A percentile compares a stretch with the other conserved stretches of the same genome.
These are phyloP conservation scores for Aphanoascus verrucosus DNA, from an alignment of 2,329 filamentous ascomycete genomes.

Conservation along the genomic window DNA sequence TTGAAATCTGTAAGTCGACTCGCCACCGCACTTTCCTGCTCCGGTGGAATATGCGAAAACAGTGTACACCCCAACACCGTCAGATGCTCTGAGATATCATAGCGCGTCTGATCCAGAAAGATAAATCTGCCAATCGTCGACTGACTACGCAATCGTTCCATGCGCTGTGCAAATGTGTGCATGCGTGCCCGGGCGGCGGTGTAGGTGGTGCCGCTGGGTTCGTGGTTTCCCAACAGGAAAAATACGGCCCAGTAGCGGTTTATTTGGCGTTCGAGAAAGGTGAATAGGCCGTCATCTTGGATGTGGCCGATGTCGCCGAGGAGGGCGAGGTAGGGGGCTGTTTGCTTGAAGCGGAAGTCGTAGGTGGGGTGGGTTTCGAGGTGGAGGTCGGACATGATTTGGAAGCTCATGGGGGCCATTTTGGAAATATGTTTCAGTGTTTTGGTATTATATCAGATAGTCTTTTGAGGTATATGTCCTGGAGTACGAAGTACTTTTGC, in stretches of 20 bases:
- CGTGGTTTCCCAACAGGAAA: slow-evolving; percentile 48
- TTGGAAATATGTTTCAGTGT: no score
- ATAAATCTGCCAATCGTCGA: slow-evolving; percentile 22
- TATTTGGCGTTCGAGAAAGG: slow-evolving; percentile 42
- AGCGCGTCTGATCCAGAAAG: slow-evolving; percentile 28
- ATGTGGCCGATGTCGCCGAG: slow-evolving; percentile 47
- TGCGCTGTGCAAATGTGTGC: slow-evolving; percentile 14
- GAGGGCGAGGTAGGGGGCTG: slow-evolving; percentile 44
- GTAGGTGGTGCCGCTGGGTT: slow-evolving; percentile 37
- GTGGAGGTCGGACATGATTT: slow-evolving; percentile 50
- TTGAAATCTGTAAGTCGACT: slow-evolving; percentile 40
- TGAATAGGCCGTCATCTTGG: slow-evolving; percentile 35
- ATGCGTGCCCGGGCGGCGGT: slow-evolving; percentile 18
- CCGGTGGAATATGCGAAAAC: slow-evolving; percentile 37
- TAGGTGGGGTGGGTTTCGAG: slow-evolving; percentile 44
- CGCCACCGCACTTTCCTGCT: slow-evolving; percentile 19
- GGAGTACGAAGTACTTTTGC: no score
- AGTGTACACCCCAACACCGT: slow-evolving; percentile 38
- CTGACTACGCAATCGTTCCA: slow-evolving; percentile 9
- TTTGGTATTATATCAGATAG: no score
- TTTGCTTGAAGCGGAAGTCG: slow-evolving; percentile 41
- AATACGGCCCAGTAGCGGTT: slow-evolving; percentile 41
- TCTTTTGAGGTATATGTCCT: no score
- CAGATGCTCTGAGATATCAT: slow-evolving; percentile 25
- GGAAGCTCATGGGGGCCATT: slow-evolving; percentile 16